phyloP scores from a whole-genome alignment of 2,329 filamentous ascomycete genomes.

The Aspergillus arachidicola region DNA sequence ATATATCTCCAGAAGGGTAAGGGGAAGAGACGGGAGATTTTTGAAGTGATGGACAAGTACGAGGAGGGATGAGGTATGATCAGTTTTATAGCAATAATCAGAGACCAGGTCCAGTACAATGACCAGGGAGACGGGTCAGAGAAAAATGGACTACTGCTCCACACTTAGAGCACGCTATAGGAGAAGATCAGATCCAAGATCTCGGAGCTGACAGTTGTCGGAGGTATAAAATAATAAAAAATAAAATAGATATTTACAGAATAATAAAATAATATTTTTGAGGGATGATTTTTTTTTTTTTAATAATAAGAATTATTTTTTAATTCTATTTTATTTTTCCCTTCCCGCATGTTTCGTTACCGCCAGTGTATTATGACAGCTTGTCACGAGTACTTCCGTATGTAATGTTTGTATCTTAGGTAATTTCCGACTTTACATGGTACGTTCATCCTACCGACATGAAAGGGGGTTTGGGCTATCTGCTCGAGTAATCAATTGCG shows the following conservation, averaged over 20 bases:
- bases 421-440: background rate
- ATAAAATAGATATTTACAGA: conserved; percentile 11
- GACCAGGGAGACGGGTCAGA: conserved; percentile 40
- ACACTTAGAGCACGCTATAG: conserved; percentile 37
- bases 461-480: background rate
- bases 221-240: conserved; percentile 25
- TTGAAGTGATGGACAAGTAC: conserved; percentile 13
- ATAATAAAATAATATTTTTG: conserved; percentile 5
- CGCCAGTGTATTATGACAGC: conserved; percentile 7
- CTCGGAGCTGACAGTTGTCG: conserved; percentile 41
- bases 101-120: conserved; percentile 26
- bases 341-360: conserved; percentile 5
- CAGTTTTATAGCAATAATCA: conserved; percentile 26
- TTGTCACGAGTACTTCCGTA: background rate
- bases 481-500: background rate
- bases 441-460: background rate
- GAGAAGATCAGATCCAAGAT: conserved; percentile 45
- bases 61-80: conserved; percentile 20
- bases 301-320: conserved; percentile 7
- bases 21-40: conserved; percentile 13
- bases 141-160: conserved; percentile 34
- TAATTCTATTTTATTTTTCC: conserved; percentile 11
- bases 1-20: conserved; percentile 20
- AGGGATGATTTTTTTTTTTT: conserved; percentile 9
- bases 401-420: conserved; percentile 11